Percentiles rank a stretch among this genome's conserved stretches.
These are phyloP conservation scores for Pleurotus pulmonarius DNA, from an alignment of 768 basidiomycete species.

Conservation along the genomic window DNA sequence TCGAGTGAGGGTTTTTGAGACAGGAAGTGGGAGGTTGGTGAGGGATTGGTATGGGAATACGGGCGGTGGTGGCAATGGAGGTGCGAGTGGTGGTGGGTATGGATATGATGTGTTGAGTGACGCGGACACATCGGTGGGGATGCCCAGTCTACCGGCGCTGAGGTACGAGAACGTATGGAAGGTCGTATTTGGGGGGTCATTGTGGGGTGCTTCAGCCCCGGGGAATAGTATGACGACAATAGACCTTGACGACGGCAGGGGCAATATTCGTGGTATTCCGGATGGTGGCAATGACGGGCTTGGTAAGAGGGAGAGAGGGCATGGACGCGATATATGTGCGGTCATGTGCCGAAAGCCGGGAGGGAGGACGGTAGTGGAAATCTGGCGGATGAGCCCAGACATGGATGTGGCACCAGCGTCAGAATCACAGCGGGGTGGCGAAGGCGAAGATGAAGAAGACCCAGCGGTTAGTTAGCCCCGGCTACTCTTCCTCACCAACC, in stretches of 20 bases:
- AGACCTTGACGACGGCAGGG: conserved; percentile 16
- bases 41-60: conserved; percentile 3
- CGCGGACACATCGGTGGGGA: conserved; percentile 23
- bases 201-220: conserved; percentile 12
- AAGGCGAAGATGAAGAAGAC: too few species aligned
- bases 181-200: conserved; percentile 56
- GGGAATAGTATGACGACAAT: conserved; percentile 2
- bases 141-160: conserved; percentile 49
- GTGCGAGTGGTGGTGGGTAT: neutral
- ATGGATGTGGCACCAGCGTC: neutral
- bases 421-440: too few species aligned
- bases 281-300: too few species aligned
- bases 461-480: too few species aligned
- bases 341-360: conserved; percentile 71
- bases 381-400: conserved; percentile 67
- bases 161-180: conserved; percentile 86
- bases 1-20: conserved; percentile 71
- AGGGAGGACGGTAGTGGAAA: conserved; percentile 84
- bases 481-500: too few species aligned
- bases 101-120: neutral
- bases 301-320: neutral
- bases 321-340: conserved; percentile 58
- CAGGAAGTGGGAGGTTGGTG: conserved; percentile 46
- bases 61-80: neutral
- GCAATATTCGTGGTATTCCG: too few species aligned